Conservation (phyloP, 1,284 basidiomycete genomes). For the Leccinum huronense region DNA sequence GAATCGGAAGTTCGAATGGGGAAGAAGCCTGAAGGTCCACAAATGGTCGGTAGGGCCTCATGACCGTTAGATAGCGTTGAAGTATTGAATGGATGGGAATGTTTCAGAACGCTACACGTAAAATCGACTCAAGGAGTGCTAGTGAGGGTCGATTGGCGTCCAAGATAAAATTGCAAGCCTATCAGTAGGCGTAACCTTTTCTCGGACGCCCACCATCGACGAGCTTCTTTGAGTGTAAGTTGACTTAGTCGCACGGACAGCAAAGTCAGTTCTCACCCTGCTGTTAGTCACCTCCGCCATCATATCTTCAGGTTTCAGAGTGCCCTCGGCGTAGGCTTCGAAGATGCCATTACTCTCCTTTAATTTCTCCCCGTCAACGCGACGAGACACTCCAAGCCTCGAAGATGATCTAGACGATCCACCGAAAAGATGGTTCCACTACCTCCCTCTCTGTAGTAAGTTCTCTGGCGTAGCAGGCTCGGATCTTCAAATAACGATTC, state of each 20-base stretch:
- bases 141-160: neutral
- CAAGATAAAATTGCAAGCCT: neutral
- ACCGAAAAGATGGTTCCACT: constrained; percentile 55
- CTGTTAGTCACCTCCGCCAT: constrained; percentile 5
- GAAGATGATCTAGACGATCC: constrained; percentile 33
- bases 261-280: constrained; percentile 10
- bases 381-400: constrained; percentile 12
- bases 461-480: constrained; percentile 4
- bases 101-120: neutral
- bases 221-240: neutral
- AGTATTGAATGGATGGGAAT: neutral
- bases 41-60: neutral
- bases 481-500: constrained; percentile 3
- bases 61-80: neutral
- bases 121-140: neutral
- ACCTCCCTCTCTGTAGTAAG: constrained; percentile 55
- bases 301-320: neutral
- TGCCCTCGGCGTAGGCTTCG: neutral
- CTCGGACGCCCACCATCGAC: neutral
- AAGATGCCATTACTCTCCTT: constrained; percentile 35
- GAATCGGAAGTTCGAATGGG: neutral
- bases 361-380: constrained; percentile 18
- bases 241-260: neutral
- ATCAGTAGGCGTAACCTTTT: neutral
- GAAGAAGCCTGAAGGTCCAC: neutral